Conservation (phyloP, 2,329 filamentous ascomycete species). For the Cercospora zeae-maydis region DNA sequence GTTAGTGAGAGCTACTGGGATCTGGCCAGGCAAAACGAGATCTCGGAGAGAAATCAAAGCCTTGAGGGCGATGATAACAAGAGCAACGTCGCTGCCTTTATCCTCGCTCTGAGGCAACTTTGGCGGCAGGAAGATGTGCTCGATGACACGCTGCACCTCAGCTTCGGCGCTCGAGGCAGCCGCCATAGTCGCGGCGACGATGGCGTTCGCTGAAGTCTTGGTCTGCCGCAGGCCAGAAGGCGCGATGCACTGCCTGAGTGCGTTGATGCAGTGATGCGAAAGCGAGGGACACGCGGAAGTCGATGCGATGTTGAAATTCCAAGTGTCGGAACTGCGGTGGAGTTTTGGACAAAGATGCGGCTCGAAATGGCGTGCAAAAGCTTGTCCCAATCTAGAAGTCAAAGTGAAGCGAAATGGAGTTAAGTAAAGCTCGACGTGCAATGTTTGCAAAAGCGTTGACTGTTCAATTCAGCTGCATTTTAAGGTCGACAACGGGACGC, state of each 20-base stretch:
- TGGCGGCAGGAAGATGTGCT: conserved; percentile 46
- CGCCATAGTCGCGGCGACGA: background rate
- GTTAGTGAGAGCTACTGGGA: conserved; percentile 17
- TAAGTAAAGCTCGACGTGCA: background rate
- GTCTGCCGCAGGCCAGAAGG: background rate
- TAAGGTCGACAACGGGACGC: too few species aligned
- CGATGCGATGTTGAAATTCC: background rate
- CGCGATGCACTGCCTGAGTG: background rate
- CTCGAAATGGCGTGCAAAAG: background rate
- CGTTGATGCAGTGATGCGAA: background rate
- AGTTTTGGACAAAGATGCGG: background rate
- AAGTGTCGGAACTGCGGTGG: background rate
- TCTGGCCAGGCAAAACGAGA: conserved; percentile 20
- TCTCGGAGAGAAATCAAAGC: conserved; percentile 11
- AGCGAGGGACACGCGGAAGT: background rate
- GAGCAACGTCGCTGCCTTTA: conserved; percentile 15
- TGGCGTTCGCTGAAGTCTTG: background rate
- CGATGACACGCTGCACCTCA: conserved; percentile 24
- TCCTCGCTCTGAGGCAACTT: conserved; percentile 40
- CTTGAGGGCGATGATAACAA: conserved; percentile 11
- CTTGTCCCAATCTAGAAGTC: background rate
- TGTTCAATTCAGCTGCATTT: background rate
- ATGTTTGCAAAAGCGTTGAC: background rate
- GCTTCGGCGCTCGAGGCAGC: background rate
- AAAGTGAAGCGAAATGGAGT: background rate